phyloP scores from a whole-genome alignment of 225 moss, liverwort and hornwort genomes.

The Sphagnum tenellum region DNA sequence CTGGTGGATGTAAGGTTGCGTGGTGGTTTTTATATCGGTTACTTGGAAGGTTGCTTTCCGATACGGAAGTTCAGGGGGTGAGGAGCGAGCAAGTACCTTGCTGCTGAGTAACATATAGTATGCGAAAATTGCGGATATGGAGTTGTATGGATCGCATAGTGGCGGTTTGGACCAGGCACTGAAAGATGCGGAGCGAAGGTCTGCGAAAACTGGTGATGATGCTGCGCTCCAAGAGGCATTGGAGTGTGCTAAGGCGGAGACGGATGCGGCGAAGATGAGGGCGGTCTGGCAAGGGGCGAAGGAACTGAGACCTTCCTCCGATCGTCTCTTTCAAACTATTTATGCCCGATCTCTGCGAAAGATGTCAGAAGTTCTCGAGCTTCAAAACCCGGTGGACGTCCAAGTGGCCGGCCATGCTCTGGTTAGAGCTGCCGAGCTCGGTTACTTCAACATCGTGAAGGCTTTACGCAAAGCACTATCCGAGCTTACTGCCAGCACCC shows the following conservation, averaged over 20 bases:
- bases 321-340: neutral
- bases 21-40: too few species aligned
- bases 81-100: too few species aligned
- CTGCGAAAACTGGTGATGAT: slow-evolving; percentile 17
- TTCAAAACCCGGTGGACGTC: slow-evolving; percentile 19
- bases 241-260: slow-evolving; percentile 25
- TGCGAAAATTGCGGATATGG: too few species aligned
- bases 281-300: slow-evolving; percentile 21
- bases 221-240: slow-evolving; percentile 10
- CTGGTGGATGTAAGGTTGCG: too few species aligned
- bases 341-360: slow-evolving; percentile 17
- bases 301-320: slow-evolving; percentile 8
- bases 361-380: slow-evolving; percentile 16
- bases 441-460: slow-evolving; percentile 18
- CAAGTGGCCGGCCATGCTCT: slow-evolving; percentile 38
- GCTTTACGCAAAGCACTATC: slow-evolving; percentile 22
- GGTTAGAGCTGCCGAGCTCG: slow-evolving; percentile 24
- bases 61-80: too few species aligned
- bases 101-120: too few species aligned
- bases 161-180: slow-evolving; percentile 8
- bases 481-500: slow-evolving; percentile 17
- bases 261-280: slow-evolving; percentile 10
- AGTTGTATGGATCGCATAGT: too few species aligned
- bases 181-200: slow-evolving; percentile 30
- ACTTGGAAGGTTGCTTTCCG: too few species aligned